Evolutionary conservation across 345 rosid species (phyloP).

Genomic region (Salix viminalis): DNA sequence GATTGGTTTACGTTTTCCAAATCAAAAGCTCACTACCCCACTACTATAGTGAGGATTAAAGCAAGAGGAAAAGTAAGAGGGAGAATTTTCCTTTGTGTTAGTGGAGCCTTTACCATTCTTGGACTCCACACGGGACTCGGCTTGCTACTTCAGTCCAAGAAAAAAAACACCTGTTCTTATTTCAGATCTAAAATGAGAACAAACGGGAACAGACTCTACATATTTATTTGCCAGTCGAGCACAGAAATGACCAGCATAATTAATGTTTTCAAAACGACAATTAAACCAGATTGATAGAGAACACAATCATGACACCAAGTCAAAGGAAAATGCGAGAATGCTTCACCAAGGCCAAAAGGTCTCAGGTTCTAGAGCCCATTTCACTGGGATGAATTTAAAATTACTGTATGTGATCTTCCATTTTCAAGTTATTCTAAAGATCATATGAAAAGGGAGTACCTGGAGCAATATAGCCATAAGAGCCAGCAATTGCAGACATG

Average conservation of each 20-base stretch:
- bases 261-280: neutral
- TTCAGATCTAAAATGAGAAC: neutral
- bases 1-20: constrained; percentile 20
- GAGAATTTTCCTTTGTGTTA: constrained; percentile 21
- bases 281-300: neutral
- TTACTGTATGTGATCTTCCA: neutral
- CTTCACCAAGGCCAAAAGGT: neutral
- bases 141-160: constrained; percentile 6
- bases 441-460: constrained; percentile 22
- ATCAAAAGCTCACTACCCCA: constrained; percentile 8
- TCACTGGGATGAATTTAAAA: neutral
- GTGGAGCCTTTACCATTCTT: constrained; percentile 22
- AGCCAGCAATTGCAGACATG: constrained; percentile 73
- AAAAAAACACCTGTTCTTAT: constrained; percentile 5
- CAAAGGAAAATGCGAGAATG: constrained; percentile 2
- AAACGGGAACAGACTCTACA: neutral
- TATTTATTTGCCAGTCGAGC: neutral
- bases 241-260: neutral
- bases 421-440: neutral
- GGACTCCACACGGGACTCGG: constrained; percentile 11
- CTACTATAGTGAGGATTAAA: neutral
- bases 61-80: constrained; percentile 9
- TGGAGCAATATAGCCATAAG: constrained; percentile 79
- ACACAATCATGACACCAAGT: constrained; percentile 9
- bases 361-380: neutral